Base-by-base conservation (phyloP, 306 rosid genomes). In the Malus sieversii region DNA sequence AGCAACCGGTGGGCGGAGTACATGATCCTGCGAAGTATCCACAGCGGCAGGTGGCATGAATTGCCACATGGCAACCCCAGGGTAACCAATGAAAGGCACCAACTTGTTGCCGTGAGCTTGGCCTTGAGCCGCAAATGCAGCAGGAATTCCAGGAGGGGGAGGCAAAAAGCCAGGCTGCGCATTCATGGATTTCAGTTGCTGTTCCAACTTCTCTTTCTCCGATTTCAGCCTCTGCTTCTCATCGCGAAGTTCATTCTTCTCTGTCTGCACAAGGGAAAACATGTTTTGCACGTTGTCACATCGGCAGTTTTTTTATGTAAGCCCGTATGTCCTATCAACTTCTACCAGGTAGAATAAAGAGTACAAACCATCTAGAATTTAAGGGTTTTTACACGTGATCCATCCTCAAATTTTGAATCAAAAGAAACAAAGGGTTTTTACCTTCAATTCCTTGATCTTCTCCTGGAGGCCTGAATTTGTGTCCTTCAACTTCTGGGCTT, bases 31-130 rank as follows among this genome's bases (percentile, higher is more conserved):
- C 44, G 98, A 94, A 69, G 96, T 94, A 83, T 92, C 98, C 85
- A 92, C 90, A 0, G 97, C 80, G 3, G 98, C 98, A 3, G 97
- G 97, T 8, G 97, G 97, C 98, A 92, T 87, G 84, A 94, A 94
- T 76, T 94, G 98, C 98, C 98, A 94, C 98, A 94, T 90, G 79
- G 95, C 96, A 38, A 94, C 95, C 35, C 97, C 95, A 0, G 98
- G 98, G 78, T 94, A 94, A 57, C 96, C 80, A 35, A 91, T 78
- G 88, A 90, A 87, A 35, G 97, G 98, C 78, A 94, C 87, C 87
- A 90, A 72, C 87, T 94, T 94, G 91, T 82, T 90, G 69, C 96
- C 91, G 3, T 90, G 89, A 73, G 90, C 98, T 85, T 88, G 98
- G 78, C 90, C 87, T 80, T 87, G 97, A 53, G 96, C 84, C 69